Evolutionary conservation across 306 rosid species (phyloP).

Genomic region (Cotoneaster glaucophyllus): DNA sequence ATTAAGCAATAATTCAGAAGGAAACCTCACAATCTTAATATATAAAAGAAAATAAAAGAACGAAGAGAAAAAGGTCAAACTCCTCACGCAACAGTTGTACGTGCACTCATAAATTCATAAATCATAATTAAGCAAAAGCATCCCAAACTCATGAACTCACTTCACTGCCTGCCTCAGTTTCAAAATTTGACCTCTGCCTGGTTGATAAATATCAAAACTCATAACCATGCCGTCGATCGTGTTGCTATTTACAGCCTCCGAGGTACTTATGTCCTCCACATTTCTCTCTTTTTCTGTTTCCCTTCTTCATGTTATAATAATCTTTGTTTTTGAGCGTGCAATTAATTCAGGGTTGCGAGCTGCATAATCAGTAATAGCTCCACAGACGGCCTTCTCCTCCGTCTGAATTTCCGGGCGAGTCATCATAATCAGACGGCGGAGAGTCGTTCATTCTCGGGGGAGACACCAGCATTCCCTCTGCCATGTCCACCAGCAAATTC

Average conservation of each 20-base stretch:
- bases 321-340: background rate
- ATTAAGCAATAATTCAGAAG: background rate
- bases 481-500: slow-evolving; percentile 76
- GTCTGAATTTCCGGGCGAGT: slow-evolving; percentile 32
- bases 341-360: background rate
- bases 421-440: slow-evolving; percentile 27
- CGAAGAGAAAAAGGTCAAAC: background rate
- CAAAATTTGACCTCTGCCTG: background rate
- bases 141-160: background rate
- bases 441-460: slow-evolving; percentile 66
- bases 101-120: background rate
- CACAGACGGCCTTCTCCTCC: slow-evolving; percentile 47
- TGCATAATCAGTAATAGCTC: slow-evolving; percentile 29
- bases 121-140: background rate
- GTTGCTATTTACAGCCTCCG: background rate
- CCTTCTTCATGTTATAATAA: background rate
- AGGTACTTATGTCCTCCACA: background rate
- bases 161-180: background rate
- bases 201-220: background rate
- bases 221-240: background rate
- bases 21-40: background rate
- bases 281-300: background rate
- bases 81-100: background rate
- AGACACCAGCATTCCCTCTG: slow-evolving; percentile 83
- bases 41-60: background rate